Base-by-base conservation (phyloP, 75 land plant species). In the Pinus albicaulis region DNA sequence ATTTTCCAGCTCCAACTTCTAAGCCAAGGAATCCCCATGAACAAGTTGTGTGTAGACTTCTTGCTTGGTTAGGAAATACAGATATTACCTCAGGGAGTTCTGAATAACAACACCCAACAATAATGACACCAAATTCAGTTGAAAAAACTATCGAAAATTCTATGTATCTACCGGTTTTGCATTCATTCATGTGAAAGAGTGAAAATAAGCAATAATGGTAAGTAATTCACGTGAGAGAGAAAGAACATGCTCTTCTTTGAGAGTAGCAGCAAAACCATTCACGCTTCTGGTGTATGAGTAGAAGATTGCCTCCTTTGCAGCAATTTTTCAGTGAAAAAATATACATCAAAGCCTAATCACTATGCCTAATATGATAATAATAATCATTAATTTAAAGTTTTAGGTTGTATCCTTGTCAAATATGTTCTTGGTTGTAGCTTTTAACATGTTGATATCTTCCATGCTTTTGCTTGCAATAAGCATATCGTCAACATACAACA, bases 251-350 rank as follows among this genome's bases (percentile, higher is more conserved):
- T 77, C 73, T 17, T 84, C 81, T 7, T 78, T 79, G 3, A 89
- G 77, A 14, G 19, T 61, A 13, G 92, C 92, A 73, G 87, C 89
- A 80, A 89, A 89, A 15, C 92, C 92, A 78, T 87, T 87, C 57
- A 89, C 80, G 59, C 78, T 72, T 59, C 72, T 71, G 11, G 63
- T 82, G 61, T 87, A 89, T 11, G 86, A 88, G 80, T 89, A 87
- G 4, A 89, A 72, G 25, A 86, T 81, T 16, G 80, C 58, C 15
- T 77, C 81, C 55, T 72, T 61, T 0, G 85, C 86, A 85, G 81
- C 22, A 24, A 65, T 15, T 3, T 38, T 38, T 38, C 41, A 5
- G 5, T 38, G 41, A 38, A 38, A 3, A 38, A 38, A 38, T 38
- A 38, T 38, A 6, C 5, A 38, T 5, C 0, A 38, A 6, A 38